phyloP scores from a whole-genome alignment of 495 filamentous ascomycete species.

The Melanomma pulvis-pyrius region DNA sequence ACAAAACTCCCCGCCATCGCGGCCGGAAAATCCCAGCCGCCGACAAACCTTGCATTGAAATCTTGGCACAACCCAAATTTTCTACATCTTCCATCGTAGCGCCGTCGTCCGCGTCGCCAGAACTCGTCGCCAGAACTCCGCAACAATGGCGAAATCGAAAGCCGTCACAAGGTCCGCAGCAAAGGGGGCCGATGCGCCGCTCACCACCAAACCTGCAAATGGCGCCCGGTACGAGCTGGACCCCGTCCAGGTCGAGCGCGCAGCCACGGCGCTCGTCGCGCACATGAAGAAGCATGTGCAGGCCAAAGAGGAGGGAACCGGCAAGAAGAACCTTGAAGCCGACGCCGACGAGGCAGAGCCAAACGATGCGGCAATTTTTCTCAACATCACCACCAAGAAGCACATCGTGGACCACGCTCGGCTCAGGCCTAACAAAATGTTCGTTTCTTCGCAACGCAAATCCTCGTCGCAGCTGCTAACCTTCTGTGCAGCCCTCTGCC shows the following conservation, averaged over 20 bases:
- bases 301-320: conserved; percentile 56
- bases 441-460: background rate
- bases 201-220: conserved; percentile 23
- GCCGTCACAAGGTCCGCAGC: background rate
- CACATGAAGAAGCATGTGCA: conserved; percentile 73
- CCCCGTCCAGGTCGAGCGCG: conserved; percentile 66
- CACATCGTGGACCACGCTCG: conserved; percentile 74
- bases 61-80: conserved; percentile 7
- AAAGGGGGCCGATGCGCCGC: background rate
- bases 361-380: conserved; percentile 70
- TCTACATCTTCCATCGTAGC: conserved; percentile 8
- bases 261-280: conserved; percentile 76
- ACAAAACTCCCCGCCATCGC: background rate
- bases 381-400: conserved; percentile 87
- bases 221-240: conserved; percentile 69
- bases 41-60: background rate
- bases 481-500: conserved; percentile 53
- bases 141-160: conserved; percentile 32
- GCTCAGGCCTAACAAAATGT: conserved; percentile 72
- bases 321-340: conserved; percentile 68
- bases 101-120: background rate
- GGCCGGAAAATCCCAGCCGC: background rate
- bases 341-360: conserved; percentile 45
- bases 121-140: background rate
- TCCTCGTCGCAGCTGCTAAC: conserved; percentile 10